Evolutionary conservation across 1,284 basidiomycete genomes (phyloP), one percentile per base, ranked within the genome.

Genomic region (Blastosporella zonata): DNA sequence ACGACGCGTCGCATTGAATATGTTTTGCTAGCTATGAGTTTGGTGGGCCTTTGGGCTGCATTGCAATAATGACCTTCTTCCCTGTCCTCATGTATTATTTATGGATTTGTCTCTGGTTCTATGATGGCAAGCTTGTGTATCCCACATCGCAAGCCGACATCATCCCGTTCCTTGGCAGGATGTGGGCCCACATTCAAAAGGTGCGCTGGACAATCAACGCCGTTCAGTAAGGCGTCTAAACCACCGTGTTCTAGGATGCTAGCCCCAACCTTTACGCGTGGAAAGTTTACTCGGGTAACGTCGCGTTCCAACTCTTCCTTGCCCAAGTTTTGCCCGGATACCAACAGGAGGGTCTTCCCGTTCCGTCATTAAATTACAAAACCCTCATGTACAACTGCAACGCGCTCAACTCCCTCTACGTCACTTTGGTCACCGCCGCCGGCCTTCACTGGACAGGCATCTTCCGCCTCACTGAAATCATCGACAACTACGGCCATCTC

Each of bases 361-460:
- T 97, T 23, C 90, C 93, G 9, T 96, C 93, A 0, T 78, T 96
- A 51, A 81, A 83, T 59, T 97, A 97, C 79, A 90, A 93, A 68
- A 89, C 90, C 27, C 81, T 98, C 58, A 87, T 83, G 70, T 99
- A 99, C 80, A 92, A 96, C 71, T 99, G 96, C 81, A 97, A 97
- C 68, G 96, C 95, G 15, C 79, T 96, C 48, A 77, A 75, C 45
- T 96, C 85, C 56, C 82, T 94, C 66, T 99, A 98, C 69, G 76
- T 81, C 44, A 97, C 94, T 35, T 78, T 97, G 64, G 66, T 84
- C 61, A 87, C 90, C 46, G 84, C 90, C 41, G 81, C 79, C 36
- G 71, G 71, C 31, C 80, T 98, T 10, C 95, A 99, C 69, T 81
- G 82, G 67, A 82, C 82, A 46, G 77, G 84, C 60, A 78, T 91